phyloP scores from a whole-genome alignment of 192 early-diverging fungal genomes.

The Dimargaris cristalligena region DNA sequence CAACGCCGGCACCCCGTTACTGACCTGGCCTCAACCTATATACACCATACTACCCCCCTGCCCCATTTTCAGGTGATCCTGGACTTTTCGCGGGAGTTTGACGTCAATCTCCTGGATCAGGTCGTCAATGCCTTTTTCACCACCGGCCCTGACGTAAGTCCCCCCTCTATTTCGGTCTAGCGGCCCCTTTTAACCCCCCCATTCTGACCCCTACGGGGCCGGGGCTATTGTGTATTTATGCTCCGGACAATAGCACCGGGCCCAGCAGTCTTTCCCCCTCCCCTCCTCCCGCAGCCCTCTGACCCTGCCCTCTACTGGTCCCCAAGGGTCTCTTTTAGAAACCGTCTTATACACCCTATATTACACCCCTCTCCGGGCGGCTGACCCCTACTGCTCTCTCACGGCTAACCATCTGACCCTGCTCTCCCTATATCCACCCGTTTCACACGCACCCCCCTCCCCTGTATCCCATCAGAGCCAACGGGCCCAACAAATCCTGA shows the following conservation, averaged over 20 bases:
- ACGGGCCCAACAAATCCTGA: constrained; percentile 69
- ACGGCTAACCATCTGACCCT: constrained; percentile 6
- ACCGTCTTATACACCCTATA: background rate
- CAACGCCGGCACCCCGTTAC: too few relatives aligned
- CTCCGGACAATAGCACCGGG: too few relatives aligned
- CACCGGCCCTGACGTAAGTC: constrained; percentile 57
- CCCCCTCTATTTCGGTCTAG: background rate
- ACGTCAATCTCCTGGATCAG: constrained; percentile 71
- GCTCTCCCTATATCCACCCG: too few relatives aligned
- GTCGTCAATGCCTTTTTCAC: constrained; percentile 73
- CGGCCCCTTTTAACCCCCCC: too few relatives aligned
- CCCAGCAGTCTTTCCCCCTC: background rate
- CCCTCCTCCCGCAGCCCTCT: background rate
- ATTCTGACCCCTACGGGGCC: too few relatives aligned
- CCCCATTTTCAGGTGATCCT: constrained; percentile 40
- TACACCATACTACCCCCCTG: too few relatives aligned
- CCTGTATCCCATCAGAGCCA: constrained; percentile 63
- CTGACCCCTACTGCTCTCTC: constrained; percentile 6
- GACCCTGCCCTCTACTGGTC: background rate
- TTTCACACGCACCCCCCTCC: too few relatives aligned
- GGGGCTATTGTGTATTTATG: too few relatives aligned
- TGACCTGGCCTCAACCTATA: too few relatives aligned
- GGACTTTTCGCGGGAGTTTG: constrained; percentile 78
- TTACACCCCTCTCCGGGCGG: background rate
- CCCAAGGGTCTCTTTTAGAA: background rate